Conservation (phyloP, 257 asterid genomes). For the Solanum ossicruentum region DNA sequence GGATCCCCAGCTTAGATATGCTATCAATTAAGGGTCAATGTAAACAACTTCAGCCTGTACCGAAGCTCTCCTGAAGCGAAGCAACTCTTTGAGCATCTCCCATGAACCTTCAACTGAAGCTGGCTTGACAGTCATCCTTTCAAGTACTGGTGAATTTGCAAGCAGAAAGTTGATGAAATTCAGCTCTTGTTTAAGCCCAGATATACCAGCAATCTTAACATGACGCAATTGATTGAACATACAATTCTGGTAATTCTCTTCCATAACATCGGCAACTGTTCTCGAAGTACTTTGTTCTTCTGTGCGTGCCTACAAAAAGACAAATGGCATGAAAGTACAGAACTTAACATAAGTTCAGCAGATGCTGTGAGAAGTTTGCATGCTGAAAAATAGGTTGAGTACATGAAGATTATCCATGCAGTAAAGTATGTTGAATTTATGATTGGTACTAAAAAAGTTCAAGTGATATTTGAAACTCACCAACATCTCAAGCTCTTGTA, state of each 20-base stretch:
- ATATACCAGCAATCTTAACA: constrained; percentile 60
- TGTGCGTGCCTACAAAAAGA: constrained; percentile 51
- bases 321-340: not conserved
- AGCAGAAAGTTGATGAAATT: constrained; percentile 65
- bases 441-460: not conserved
- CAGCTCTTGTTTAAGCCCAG: constrained; percentile 57
- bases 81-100: constrained; percentile 72
- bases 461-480: constrained; percentile 29
- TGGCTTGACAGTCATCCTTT: constrained; percentile 75
- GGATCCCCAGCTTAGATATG: not conserved
- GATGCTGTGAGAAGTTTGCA: not conserved
- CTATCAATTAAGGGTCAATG: constrained; percentile 42
- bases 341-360: not conserved
- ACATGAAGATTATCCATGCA: not conserved
- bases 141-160: constrained; percentile 59
- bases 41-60: constrained; percentile 53
- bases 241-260: constrained; percentile 22
- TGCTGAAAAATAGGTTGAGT: not conserved
- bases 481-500: constrained; percentile 86
- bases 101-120: constrained; percentile 45
- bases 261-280: constrained; percentile 10
- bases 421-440: not conserved
- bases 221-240: constrained; percentile 41
- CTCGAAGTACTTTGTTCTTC: constrained; percentile 36
- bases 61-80: constrained; percentile 77